Evolutionary conservation across 768 basidiomycete species (phyloP).

Genomic region (Xerocomellus intermedius): DNA sequence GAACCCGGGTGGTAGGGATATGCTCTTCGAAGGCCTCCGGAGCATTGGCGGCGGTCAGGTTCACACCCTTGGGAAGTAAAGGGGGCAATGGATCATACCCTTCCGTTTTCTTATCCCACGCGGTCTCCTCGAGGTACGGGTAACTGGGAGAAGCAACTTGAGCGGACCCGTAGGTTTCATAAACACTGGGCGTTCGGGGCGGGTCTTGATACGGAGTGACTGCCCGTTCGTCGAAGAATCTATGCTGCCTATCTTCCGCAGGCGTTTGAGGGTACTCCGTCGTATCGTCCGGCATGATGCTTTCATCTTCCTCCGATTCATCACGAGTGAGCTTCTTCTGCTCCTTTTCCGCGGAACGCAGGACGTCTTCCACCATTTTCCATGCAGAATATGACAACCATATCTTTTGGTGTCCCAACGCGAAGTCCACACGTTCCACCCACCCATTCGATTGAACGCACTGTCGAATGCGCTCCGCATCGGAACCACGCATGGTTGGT

Average conservation of each 20-base stretch:
- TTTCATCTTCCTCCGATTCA: slow-evolving; percentile 47
- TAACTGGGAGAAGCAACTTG: slow-evolving; percentile 26
- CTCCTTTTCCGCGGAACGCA: slow-evolving; percentile 52
- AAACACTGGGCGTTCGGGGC: slow-evolving; percentile 29
- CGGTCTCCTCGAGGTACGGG: slow-evolving; percentile 34
- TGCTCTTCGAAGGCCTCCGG: slow-evolving; percentile 49
- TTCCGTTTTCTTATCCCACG: slow-evolving; percentile 45
- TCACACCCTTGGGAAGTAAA: slow-evolving; percentile 36
- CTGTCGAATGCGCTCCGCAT: slow-evolving; percentile 46
- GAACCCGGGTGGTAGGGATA: slow-evolving; percentile 51
- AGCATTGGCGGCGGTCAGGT: slow-evolving; percentile 42
- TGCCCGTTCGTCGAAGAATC: slow-evolving; percentile 33
- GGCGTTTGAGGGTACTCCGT: slow-evolving; percentile 39
- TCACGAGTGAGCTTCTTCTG: slow-evolving; percentile 40
- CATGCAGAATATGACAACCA: slow-evolving; percentile 57
- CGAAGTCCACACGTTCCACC: slow-evolving; percentile 54
- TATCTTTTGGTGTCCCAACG: slow-evolving; percentile 50
- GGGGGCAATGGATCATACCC: slow-evolving; percentile 31
- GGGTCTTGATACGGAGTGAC: slow-evolving; percentile 30
- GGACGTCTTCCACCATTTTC: slow-evolving; percentile 59
- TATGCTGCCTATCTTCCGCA: slow-evolving; percentile 30
- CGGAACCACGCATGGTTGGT: slow-evolving; percentile 47
- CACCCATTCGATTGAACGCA: slow-evolving; percentile 52
- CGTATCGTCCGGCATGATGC: slow-evolving; percentile 38
- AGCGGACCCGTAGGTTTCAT: slow-evolving; percentile 23